Base-by-base conservation (phyloP, 495 filamentous ascomycete genomes). In the Cercophora newfieldiana region DNA sequence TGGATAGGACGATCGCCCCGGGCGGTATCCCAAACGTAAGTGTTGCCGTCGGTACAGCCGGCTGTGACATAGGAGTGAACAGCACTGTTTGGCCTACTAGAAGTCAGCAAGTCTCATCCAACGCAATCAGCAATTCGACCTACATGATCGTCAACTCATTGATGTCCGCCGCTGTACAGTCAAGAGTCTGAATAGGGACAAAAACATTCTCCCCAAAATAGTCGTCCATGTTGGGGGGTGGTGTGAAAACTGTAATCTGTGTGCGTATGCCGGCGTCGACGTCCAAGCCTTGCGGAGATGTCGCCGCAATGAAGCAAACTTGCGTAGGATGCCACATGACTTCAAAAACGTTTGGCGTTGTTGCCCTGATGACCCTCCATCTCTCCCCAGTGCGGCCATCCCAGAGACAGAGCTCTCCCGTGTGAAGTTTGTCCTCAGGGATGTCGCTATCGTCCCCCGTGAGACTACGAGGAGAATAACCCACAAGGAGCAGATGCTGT, bases 21-120 rank as follows among this genome's bases (percentile, higher is more conserved):
- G 0, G 92, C 87, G 10, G 82, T 80, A 71, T 99, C 95, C 91
- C 91, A 99, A 2, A 97, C 83, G 69, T 96, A 94, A 0, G 89
- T 90, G 6, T 81, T 86, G 1, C 93, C 90, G 72, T 94, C 87
- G 0, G 95, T 99, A 70, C 92, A 95, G 12, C 91, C 90, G 3
- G 91, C 91, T 1, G 92, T 90, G 29, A 97, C 72, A 66, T 93
- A 89, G 26, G 75, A 77, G 65, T 71, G 79, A n/a, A 72, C 64
- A 47, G 61, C 68, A 62, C 78, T 76, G n/a, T 80, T 83, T 6
- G 80, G 80, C 61, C 77, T 84, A 19, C 6, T 57, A 63, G 12
- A 33, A 6, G 49, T 83, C 80, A 49, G 83, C 57, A 58, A 80
- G 72, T 58, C 76, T 67, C 0, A 77, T 79, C 65, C 75, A 79